Percentiles rank a stretch among this genome's conserved stretches.
Conservation (phyloP, 192 early-diverging fungal species). For the Coemansia sp. region DNA sequence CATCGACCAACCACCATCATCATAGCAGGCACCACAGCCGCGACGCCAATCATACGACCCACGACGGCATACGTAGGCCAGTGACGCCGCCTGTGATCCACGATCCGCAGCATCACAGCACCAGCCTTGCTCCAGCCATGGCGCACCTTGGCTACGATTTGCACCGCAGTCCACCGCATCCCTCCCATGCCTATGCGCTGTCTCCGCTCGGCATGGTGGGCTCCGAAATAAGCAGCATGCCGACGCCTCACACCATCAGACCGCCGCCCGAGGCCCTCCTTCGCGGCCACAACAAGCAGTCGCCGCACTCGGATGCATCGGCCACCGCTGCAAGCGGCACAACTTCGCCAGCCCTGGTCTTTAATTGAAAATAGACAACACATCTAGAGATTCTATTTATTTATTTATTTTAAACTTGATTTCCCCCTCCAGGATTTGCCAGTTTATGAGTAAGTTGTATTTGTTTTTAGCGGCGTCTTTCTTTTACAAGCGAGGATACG, state of each 20-base stretch:
- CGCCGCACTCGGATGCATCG: background rate
- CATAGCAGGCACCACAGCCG: background rate
- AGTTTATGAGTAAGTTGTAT: too few relatives aligned
- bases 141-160: background rate
- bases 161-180: background rate
- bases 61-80: background rate
- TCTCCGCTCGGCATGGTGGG: background rate
- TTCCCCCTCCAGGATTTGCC: too few relatives aligned
- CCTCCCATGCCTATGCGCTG: background rate
- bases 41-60: background rate
- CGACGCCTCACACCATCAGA: background rate
- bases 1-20: background rate
- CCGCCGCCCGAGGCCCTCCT: constrained; percentile 6
- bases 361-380: background rate
- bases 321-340: background rate
- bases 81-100: constrained; percentile 6
- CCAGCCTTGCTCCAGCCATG: background rate
- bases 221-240: background rate
- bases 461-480: too few relatives aligned
- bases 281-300: constrained; percentile 5
- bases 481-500: too few relatives aligned
- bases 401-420: too few relatives aligned
- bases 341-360: background rate
- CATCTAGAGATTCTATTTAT: too few relatives aligned
- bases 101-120: background rate